Evolutionary conservation across 106 monocot species (phyloP), one percentile per base, ranked within the genome.

Genomic region (Hemerocallis citrina): DNA sequence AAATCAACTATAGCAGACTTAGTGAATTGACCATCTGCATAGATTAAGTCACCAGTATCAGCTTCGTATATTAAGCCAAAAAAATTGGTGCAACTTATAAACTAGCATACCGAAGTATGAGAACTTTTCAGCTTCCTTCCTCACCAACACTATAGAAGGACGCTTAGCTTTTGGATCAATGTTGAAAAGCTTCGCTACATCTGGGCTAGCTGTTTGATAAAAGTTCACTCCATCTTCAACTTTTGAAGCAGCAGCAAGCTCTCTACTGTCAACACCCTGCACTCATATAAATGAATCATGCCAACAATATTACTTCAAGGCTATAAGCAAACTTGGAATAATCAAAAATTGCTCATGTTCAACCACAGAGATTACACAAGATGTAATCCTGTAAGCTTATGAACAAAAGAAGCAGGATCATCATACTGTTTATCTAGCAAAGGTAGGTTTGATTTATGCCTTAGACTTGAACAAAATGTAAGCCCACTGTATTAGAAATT

Each of bases 111-210:
- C 88, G 64, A 81, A 85, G 68, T 74, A 68, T n/a, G 81, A 44
- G n/a, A n/a, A n/a, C 54, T 88, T 88, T 63, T 92, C 84, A 13
- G 50, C 68, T 39, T 87, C 83, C 68, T 81, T 76, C 74, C 88
- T 92, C 40, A 92, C 34, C 64, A 88, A 20, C 32, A 92, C 81
- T 54, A 92, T 54, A 51, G 76, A 67, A 32, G 92, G 92, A 33
- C 73, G 87, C 41, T 92, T 88, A 21, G 78, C 70, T 38, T 69
- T 68, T 6, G 81, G 64, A 48, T 92, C 84, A 50, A 92, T 79
- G 74, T 88, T 75, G 58, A 92, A 92, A 60, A 92, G 78, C 50
- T 76, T 72, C 3, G 92, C 92, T 31, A 92, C 88, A 68, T 81
- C 84, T 74, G 88, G 59, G 33, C 42, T 79, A 7, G 52, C 71